Evolutionary conservation across 2,329 filamentous ascomycete species (phyloP), one percentile per base, ranked within the genome.

Genomic region (Camptophora hylomeconis): DNA sequence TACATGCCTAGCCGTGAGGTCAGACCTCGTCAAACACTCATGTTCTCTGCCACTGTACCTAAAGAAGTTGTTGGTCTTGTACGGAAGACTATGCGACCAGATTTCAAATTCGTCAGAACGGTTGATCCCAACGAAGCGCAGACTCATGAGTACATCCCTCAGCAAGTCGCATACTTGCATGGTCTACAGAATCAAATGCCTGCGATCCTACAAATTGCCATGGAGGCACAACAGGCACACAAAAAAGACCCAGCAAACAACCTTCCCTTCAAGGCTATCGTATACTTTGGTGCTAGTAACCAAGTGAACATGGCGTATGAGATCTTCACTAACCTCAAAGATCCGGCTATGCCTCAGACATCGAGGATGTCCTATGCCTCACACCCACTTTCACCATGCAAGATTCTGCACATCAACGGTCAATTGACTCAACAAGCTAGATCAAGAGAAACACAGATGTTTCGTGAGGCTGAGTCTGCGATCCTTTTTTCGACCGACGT

Each of bases 41-140:
- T 98, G 55, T 94, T 92, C 54, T 95, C 87, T 9, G 89, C 89
- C 24, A 98, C 89, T 7, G 80, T 98, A 17, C 83, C 87, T 24
- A 67, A 69, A 35, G 72, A 84, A 38, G 87, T 98, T 24, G 75
- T 93, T 42, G 58, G 68, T 23, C 69, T 95, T 26, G 87, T 92
- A 21, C 71, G 76, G 35, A 57, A 61, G 41, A 83, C 82, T 42
- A 76, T 95, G 51, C 82, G 86, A 50, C 69, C 72, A 2, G 63
- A 82, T 42, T 95, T n/a, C 54, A 73, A 92, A 50, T 92, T 89
- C 46, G 73, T 94, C 36, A 80, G 87, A 53, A 92, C 83, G n/a
- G 80, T 98, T 36, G 61, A 67, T 32, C 72, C 78, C 32, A 72
- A 92, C 40, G 89, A 95, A 44, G 65, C 68, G 2, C 80, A 82